Evolutionary conservation across 2,329 filamentous ascomycete species (phyloP).

Genomic region (Grosmannia penicillata): DNA sequence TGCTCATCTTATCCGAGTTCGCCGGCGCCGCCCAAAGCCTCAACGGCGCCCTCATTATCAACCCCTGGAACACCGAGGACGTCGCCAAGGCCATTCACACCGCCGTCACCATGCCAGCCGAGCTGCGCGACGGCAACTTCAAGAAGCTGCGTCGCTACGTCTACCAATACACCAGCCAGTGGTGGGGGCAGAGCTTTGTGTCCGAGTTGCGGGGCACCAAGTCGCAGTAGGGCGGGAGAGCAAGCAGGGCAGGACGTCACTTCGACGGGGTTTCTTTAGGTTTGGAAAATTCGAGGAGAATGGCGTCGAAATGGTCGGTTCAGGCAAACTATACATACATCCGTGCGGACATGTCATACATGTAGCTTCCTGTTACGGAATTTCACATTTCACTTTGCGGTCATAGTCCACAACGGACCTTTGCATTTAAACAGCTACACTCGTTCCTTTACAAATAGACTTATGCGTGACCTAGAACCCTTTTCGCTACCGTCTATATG

Average conservation of each 20-base stretch:
- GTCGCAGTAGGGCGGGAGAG: conserved; percentile 1
- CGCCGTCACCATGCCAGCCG: conserved; percentile 89
- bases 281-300: neutral
- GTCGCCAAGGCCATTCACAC: conserved; percentile 86
- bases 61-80: conserved; percentile 97
- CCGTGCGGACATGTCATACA: too few species aligned
- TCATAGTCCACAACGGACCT: too few species aligned
- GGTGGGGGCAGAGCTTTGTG: conserved; percentile 93
- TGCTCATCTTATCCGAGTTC: conserved; percentile 93
- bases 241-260: too few species aligned
- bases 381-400: too few species aligned
- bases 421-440: too few species aligned
- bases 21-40: conserved; percentile 89
- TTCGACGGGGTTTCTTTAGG: neutral
- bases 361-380: too few species aligned
- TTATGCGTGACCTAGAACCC: too few species aligned
- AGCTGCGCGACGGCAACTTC: conserved; percentile 76
- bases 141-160: conserved; percentile 89
- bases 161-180: conserved; percentile 92
- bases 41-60: conserved; percentile 86
- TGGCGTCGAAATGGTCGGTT: conserved; percentile 1
- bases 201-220: conserved; percentile 43
- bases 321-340: too few species aligned
- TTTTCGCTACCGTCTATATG: too few species aligned
- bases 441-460: too few species aligned